A percentile compares a stretch with the other conserved stretches of the same genome.
phyloP scores from a whole-genome alignment of 495 filamentous ascomycete genomes.

The Amniculicola lignicola region DNA sequence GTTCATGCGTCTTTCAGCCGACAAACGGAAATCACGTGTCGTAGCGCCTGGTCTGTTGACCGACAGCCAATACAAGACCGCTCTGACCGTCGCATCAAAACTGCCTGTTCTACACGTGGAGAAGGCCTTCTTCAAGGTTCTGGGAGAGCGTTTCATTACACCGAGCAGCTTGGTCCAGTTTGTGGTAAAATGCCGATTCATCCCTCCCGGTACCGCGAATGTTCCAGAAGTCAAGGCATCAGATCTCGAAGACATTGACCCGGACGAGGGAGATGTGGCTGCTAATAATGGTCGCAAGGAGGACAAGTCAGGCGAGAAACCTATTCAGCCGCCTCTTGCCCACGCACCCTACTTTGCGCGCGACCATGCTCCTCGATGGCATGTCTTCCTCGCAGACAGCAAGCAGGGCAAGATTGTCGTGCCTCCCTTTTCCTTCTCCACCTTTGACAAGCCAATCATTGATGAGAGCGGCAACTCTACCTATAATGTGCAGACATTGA shows the following conservation, averaged over 20 bases:
- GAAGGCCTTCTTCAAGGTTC: conserved; percentile 97
- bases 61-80: conserved; percentile 71
- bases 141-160: conserved; percentile 86
- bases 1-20: conserved; percentile 79
- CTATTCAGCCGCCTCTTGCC: conserved; percentile 74
- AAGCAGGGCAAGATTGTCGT: conserved; percentile 94
- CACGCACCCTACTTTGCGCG: conserved; percentile 85
- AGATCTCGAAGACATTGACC: conserved; percentile 87
- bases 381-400: conserved; percentile 87
- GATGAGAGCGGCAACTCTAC: conserved; percentile 72
- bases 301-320: conserved; percentile 59
- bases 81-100: conserved; percentile 71
- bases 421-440: conserved; percentile 84
- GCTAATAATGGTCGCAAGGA: conserved; percentile 77
- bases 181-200: conserved; percentile 89
- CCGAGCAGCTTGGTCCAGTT: conserved; percentile 91
- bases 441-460: conserved; percentile 83
- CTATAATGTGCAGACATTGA: conserved; percentile 89
- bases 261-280: conserved; percentile 87
- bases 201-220: conserved; percentile 75
- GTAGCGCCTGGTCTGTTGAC: conserved; percentile 69
- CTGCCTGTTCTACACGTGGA: conserved; percentile 80
- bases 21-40: conserved; percentile 64
- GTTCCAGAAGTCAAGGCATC: conserved; percentile 68
- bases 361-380: conserved; percentile 86